These are phyloP conservation scores for Raddia guianensis DNA, from an alignment of 176 grass and related monocot species.

Conservation along the genomic window DNA sequence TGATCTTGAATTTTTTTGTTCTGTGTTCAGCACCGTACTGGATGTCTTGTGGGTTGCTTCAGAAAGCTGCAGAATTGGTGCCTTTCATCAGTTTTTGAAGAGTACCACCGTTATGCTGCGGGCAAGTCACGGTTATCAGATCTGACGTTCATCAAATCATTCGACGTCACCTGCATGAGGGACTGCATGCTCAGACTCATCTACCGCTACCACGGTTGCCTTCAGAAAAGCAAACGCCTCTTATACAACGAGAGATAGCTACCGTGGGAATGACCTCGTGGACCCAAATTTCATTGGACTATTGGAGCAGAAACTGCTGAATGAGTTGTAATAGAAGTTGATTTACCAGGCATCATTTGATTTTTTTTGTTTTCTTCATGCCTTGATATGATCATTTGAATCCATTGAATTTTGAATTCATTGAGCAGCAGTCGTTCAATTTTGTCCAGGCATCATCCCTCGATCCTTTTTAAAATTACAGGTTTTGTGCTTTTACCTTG, in stretches of 20 bases:
- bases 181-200: constrained; percentile 58
- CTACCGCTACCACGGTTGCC: constrained; percentile 52
- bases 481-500: neutral
- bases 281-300: neutral
- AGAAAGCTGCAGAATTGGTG: constrained; percentile 68
- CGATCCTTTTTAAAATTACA: neutral
- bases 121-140: constrained; percentile 53
- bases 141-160: constrained; percentile 57
- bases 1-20: constrained; percentile 13
- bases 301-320: neutral
- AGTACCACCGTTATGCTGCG: constrained; percentile 53
- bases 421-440: neutral
- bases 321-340: constrained; percentile 10
- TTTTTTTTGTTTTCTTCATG: constrained; percentile 30
- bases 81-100: constrained; percentile 68
- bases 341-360: constrained; percentile 14
- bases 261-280: neutral
- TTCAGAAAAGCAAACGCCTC: constrained; percentile 52
- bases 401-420: neutral
- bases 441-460: neutral
- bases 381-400: constrained; percentile 12
- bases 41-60: constrained; percentile 65
- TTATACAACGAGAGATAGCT: constrained; percentile 30
- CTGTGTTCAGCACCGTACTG: constrained; percentile 56
- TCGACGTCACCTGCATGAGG: constrained; percentile 52